Percentiles rank a stretch among this genome's conserved stretches.
These are phyloP conservation scores for Yamadazyma pseudoaaseri DNA, from an alignment of 1,139 yeast species.

Conservation along the genomic window DNA sequence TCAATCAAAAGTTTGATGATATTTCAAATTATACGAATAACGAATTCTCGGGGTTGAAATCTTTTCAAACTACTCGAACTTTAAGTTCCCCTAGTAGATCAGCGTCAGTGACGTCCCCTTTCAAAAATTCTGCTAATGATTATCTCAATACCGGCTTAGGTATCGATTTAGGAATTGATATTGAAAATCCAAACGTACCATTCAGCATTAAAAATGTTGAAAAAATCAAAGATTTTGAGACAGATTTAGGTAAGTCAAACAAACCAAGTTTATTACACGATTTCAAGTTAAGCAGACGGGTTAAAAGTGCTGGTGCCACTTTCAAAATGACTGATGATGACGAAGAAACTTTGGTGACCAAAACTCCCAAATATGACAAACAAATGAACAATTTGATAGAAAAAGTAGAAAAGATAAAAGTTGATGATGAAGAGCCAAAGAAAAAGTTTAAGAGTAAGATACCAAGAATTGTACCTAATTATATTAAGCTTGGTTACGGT, in stretches of 20 bases:
- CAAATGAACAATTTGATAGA: conserved; percentile 1
- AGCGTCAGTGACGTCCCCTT: conserved; percentile 9
- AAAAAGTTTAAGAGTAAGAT: conserved; percentile 17
- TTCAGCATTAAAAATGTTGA: conserved; percentile 34
- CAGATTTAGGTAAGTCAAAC: conserved; percentile 11
- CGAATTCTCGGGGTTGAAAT: conserved; percentile 19
- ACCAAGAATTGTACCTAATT: conserved; percentile 28
- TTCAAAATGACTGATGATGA: conserved; percentile 12
- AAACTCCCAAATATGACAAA: conserved; percentile 10
- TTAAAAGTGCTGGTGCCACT: background rate
- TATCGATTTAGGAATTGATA: conserved; percentile 36
- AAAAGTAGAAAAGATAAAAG: background rate
- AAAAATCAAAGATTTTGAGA: conserved; percentile 24
- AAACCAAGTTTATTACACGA: conserved; percentile 13
- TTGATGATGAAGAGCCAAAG: background rate
- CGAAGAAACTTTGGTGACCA: conserved; percentile 23
- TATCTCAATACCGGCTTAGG: conserved; percentile 24
- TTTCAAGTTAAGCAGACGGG: conserved; percentile 6
- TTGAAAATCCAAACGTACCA: conserved; percentile 31
- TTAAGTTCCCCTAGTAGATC: conserved; percentile 7
- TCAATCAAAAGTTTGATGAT: conserved; percentile 11
- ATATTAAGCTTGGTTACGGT: conserved; percentile 22
- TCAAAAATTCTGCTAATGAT: background rate
- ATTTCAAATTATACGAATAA: conserved; percentile 10
- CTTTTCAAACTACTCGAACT: conserved; percentile 16